Evolutionary conservation across 306 rosid genomes (phyloP).

Genomic region (Lithocarpus polystachyus): DNA sequence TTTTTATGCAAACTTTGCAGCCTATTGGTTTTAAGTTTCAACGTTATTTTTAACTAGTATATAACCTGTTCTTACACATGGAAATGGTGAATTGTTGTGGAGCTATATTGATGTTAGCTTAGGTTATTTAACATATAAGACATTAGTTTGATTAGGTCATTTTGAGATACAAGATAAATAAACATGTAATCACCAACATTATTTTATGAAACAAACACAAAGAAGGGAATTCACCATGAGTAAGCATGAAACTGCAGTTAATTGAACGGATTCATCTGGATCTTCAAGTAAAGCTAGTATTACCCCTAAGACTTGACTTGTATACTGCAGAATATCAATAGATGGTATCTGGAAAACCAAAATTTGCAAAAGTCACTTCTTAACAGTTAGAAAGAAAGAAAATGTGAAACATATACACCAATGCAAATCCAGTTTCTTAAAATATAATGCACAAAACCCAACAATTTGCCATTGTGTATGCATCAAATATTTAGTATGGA

Average conservation of each 20-base stretch:
- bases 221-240: conserved; percentile 57
- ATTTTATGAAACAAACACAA: background rate
- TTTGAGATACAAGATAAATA: background rate
- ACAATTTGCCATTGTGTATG: background rate
- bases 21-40: too few relatives aligned
- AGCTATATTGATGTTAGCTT: too few relatives aligned
- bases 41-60: too few relatives aligned
- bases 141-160: too few relatives aligned
- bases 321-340: conserved; percentile 62
- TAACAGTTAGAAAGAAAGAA: background rate
- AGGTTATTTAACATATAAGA: too few relatives aligned
- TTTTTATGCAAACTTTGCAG: too few relatives aligned
- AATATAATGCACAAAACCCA: too few relatives aligned
- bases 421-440: too few relatives aligned
- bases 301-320: conserved; percentile 83
- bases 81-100: too few relatives aligned
- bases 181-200: background rate
- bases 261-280: conserved; percentile 81
- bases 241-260: conserved; percentile 87
- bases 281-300: conserved; percentile 89
- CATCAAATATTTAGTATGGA: background rate
- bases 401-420: background rate
- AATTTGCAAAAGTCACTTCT: conserved; percentile 20
- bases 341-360: conserved; percentile 69
- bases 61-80: too few relatives aligned